Percentiles rank a stretch among this genome's conserved stretches.
phyloP scores from a whole-genome alignment of 495 filamentous ascomycete genomes.

The Neurospora intermedia region DNA sequence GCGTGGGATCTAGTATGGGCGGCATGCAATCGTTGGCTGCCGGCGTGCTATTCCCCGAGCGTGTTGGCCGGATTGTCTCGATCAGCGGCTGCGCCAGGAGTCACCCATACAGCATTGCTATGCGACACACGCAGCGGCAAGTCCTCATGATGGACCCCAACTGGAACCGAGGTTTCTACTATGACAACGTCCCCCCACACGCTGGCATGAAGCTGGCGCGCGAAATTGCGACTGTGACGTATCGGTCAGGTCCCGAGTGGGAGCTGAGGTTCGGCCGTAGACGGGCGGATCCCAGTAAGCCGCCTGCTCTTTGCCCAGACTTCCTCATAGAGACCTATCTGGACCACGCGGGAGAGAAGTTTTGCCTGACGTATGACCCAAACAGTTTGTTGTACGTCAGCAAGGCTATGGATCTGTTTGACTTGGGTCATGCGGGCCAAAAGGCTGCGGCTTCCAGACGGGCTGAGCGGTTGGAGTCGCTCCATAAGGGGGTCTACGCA shows the following conservation, averaged over 20 bases:
- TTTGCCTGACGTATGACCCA: slow-evolving; percentile 93
- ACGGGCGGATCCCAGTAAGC: slow-evolving; percentile 74
- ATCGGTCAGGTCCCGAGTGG: slow-evolving; percentile 95
- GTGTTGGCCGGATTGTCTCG: slow-evolving; percentile 71
- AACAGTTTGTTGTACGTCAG: slow-evolving; percentile 95
- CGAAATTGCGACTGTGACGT: slow-evolving; percentile 96
- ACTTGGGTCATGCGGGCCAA: slow-evolving; percentile 66
- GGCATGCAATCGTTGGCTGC: slow-evolving; percentile 95
- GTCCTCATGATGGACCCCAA: slow-evolving; percentile 98
- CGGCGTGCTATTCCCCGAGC: slow-evolving; percentile 73
- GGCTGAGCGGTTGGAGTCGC: slow-evolving; percentile 20
- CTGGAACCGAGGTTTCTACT: slow-evolving; percentile 97
- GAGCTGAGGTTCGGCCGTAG: slow-evolving; percentile 86
- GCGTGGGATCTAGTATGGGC: slow-evolving; percentile 94
- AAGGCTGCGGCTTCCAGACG: slow-evolving; percentile 28
- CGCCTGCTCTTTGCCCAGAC: slow-evolving; percentile 88
- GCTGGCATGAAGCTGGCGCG: slow-evolving; percentile 95
- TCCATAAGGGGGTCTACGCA: slow-evolving; percentile 17
- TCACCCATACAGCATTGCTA: slow-evolving; percentile 96
- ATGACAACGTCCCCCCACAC: slow-evolving; percentile 79
- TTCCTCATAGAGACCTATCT: slow-evolving; percentile 98
- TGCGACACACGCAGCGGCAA: slow-evolving; percentile 97
- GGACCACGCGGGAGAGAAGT: slow-evolving; percentile 97
- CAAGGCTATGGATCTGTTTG: slow-evolving; percentile 98
- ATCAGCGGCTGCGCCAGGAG: slow-evolving; percentile 92